Base-by-base conservation (phyloP, 768 basidiomycete genomes). In the Phylloporus sp. region DNA sequence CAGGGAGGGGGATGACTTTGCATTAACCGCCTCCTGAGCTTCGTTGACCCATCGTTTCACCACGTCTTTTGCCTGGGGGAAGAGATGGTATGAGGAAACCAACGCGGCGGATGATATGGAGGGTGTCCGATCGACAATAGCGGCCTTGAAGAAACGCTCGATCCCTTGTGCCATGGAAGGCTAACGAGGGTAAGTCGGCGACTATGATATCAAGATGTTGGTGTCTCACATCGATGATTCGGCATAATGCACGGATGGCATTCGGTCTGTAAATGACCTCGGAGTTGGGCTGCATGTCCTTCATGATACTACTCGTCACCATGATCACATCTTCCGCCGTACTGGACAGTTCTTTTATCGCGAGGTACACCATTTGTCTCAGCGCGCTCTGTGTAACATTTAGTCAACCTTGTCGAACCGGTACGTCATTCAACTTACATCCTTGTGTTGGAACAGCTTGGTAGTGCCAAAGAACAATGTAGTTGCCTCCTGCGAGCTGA, bases 1-100 rank as follows among this genome's bases (percentile, higher is more conserved):
- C 69, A 89, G 83, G 5, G 84, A 80, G 2, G 82, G 72, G 0
- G 84, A 80, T 1, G 87, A 79, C 69, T 97, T 98, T 6, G 91
- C 84, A 65, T 84, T 94, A 58, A 97, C 88, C 0, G 97, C 92
- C 69, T 99, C 97, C 63, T 97, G 94, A 1, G 88, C 91, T 72
- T 99, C 97, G 70, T 97, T 98, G n/a, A 91, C 91, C 97, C 97
- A 99, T 61, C 97, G 86, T 65, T 92, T 95, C 55, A 98, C 95
- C 45, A 97, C 92, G 57, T 97, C 92, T 65, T 91, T 93, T 2
- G 95, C 91, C 54, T 83, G 76, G 43, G 93, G 93, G 79, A 86
- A 95, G 54, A 98, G 81, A 71, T 99, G 95, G 67, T 98, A 98
- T 2, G 97, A 88, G 13, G 97, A 97, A 41, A 99, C 91, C 62